Conservation (phyloP, 106 monocot species). For the Gastrodia elata region DNA sequence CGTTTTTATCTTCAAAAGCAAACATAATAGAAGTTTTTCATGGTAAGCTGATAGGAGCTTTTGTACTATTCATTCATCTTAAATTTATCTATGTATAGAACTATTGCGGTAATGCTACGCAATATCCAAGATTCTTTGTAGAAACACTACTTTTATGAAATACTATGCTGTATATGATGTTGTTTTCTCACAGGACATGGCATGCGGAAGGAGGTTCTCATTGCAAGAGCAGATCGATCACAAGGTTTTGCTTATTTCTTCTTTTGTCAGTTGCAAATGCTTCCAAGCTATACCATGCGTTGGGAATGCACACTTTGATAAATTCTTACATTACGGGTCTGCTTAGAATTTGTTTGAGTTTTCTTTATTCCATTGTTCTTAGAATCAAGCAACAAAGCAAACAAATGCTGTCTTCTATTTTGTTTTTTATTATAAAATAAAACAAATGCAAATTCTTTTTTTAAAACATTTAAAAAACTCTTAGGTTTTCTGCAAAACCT, state of each 20-base stretch:
- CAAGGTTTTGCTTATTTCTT: constrained; percentile 30
- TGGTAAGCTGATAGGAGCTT: not conserved
- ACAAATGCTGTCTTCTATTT: no score
- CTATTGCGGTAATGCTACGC: not conserved
- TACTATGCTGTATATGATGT: constrained; percentile 1
- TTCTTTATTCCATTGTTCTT: no score
- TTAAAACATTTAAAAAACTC: no score
- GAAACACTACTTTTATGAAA: not conserved
- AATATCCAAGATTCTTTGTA: not conserved
- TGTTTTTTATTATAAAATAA: no score
- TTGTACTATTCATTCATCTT: not conserved
- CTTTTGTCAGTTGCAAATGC: not conserved
- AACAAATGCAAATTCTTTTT: no score
- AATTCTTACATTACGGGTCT: no score
- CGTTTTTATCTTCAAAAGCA: not conserved
- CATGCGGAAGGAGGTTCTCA: constrained; percentile 47
- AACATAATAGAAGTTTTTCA: not conserved
- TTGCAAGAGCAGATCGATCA: constrained; percentile 71
- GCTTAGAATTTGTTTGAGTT: no score
- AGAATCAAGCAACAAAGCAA: no score
- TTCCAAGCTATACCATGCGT: not conserved
- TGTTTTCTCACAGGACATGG: constrained; percentile 27
- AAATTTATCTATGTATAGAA: not conserved
- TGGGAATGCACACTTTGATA: not conserved
- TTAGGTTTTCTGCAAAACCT: no score